Percentiles rank a stretch among this genome's conserved stretches.
phyloP scores from a whole-genome alignment of 23 red algal species.

The Agarophyton chilense region DNA sequence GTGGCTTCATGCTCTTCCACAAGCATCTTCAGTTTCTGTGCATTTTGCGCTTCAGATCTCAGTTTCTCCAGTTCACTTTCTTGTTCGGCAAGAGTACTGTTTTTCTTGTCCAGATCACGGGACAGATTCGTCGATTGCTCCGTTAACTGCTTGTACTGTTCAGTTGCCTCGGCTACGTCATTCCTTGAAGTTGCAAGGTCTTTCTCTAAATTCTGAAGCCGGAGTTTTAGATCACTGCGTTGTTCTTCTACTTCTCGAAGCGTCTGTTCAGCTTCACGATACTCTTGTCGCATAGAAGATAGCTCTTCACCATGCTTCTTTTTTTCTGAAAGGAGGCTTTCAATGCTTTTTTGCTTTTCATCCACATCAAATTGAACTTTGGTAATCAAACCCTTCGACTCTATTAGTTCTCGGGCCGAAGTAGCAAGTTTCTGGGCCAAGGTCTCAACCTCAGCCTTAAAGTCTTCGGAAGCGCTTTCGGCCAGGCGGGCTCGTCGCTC shows the following conservation, averaged over 20 bases:
- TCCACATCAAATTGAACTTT: not conserved
- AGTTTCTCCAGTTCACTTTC: not conserved
- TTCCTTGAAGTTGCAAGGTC: not conserved
- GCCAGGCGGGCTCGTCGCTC: constrained; percentile 42
- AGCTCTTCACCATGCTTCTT: not conserved
- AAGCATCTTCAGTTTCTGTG: not conserved
- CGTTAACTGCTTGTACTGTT: not conserved
- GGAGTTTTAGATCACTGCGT: not conserved
- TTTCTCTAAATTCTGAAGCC: not conserved
- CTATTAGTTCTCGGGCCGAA: not conserved
- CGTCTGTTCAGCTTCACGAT: not conserved
- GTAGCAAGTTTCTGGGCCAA: constrained; percentile 28
- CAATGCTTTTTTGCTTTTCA: not conserved
- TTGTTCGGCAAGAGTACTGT: not conserved
- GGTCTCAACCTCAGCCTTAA: constrained; percentile 33
- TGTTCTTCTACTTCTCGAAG: not conserved
- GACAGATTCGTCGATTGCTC: not conserved
- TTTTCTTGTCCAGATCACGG: not conserved
- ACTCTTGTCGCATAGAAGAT: not conserved
- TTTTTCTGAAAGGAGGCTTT: constrained; percentile 3
- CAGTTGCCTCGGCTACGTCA: not conserved
- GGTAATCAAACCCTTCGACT: not conserved
- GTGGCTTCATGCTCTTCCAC: not conserved
- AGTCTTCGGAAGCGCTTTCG: constrained; percentile 21
- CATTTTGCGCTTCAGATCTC: not conserved